These are phyloP conservation scores for Verticillium nonalfalfae DNA, from an alignment of 2,329 filamentous ascomycete species.

Conservation along the genomic window DNA sequence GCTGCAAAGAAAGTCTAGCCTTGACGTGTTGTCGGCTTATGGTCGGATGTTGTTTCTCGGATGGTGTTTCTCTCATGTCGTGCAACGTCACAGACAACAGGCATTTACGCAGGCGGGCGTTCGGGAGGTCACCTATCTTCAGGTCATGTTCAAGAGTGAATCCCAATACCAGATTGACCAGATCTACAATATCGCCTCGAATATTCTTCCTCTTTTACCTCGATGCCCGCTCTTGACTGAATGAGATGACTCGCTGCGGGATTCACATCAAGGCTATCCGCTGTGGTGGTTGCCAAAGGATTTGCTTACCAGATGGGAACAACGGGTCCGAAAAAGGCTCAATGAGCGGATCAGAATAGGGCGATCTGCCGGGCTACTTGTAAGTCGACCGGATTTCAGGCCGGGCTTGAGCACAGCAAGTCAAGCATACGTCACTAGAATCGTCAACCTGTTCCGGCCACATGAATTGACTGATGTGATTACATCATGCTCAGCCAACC, in stretches of 20 bases:
- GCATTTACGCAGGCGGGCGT: background rate
- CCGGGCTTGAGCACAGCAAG: background rate
- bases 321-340: no score
- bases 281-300: no score
- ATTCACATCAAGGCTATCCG: no score
- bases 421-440: background rate
- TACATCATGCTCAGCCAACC: background rate
- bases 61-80: background rate
- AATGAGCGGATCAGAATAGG: no score
- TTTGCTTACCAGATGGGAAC: no score
- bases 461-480: background rate
- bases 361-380: background rate
- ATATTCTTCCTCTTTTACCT: no score
- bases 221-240: background rate
- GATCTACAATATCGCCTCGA: no score
- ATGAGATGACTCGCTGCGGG: no score
- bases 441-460: background rate
- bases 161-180: background rate
- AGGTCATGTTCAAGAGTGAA: background rate
- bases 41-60: background rate
- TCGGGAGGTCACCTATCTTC: background rate
- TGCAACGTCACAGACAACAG: background rate
- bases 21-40: background rate
- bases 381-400: background rate
- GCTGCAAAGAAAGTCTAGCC: slow-evolving; percentile 26